These are phyloP conservation scores for Gossypium gossypioides DNA, from an alignment of 441 rosid species.

Conservation along the genomic window DNA sequence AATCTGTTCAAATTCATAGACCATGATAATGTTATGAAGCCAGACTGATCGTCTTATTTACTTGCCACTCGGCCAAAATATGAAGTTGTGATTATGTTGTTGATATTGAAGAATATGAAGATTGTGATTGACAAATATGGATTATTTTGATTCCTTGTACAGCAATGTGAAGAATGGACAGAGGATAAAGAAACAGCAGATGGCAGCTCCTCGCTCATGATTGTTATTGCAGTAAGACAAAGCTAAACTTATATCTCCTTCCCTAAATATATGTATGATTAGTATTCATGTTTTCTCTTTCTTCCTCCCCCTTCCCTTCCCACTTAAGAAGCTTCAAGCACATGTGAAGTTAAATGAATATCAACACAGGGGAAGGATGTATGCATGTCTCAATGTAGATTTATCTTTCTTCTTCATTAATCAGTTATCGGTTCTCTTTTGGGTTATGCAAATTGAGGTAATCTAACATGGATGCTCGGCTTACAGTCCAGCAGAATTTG, in stretches of 20 bases:
- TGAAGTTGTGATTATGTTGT: neutral
- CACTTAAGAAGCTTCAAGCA: neutral
- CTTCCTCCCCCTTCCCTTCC: neutral
- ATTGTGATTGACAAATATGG: neutral
- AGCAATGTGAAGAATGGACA: constrained; percentile 67
- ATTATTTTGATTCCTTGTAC: neutral
- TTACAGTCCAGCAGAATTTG: neutral
- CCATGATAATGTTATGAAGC: neutral
- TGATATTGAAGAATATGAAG: neutral
- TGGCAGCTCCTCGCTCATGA: constrained; percentile 89
- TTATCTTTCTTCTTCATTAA: neutral
- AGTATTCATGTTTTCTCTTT: neutral
- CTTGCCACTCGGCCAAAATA: neutral
- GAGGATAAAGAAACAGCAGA: constrained; percentile 81
- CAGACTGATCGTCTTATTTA: neutral
- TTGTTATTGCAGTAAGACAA: neutral
- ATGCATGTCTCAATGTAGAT: neutral
- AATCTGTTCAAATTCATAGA: neutral
- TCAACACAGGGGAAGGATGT: neutral
- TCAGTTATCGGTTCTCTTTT: neutral
- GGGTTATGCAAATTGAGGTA: neutral
- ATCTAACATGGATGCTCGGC: neutral
- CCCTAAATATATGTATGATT: neutral
- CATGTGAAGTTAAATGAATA: too few species aligned
- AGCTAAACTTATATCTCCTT: neutral